These are phyloP conservation scores for Rubroboletus satanas DNA, from an alignment of 768 basidiomycete genomes.

Conservation along the genomic window DNA sequence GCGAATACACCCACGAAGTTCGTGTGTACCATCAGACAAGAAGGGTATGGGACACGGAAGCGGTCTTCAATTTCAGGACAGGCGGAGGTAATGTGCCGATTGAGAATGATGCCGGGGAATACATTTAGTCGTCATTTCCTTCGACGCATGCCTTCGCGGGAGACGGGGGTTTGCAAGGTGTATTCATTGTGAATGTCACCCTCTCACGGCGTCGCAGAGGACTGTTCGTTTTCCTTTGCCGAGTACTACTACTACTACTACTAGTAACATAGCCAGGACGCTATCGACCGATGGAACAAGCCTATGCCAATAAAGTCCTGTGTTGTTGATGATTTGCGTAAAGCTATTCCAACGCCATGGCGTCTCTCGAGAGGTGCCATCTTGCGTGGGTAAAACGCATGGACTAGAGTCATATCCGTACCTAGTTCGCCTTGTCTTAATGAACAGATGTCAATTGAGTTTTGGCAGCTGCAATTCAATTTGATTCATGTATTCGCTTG, in stretches of 20 bases:
- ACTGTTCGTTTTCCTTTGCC: no score
- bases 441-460: constrained; percentile 12
- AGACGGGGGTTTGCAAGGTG: constrained; percentile 1
- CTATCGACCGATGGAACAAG: no score
- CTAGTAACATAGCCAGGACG: no score
- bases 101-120: background rate
- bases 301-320: background rate
- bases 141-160: constrained; percentile 15
- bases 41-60: background rate
- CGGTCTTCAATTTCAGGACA: background rate
- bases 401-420: background rate
- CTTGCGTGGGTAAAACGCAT: constrained; percentile 9
- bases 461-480: constrained; percentile 19
- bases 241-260: no score
- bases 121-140: background rate
- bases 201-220: no score
- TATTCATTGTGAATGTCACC: no score
- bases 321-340: background rate
- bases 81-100: background rate
- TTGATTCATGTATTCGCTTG: constrained; percentile 4
- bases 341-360: background rate
- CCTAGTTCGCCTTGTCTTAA: background rate
- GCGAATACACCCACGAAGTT: constrained; percentile 4
- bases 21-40: constrained; percentile 8
- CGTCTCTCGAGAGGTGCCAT: background rate